Conservation (phyloP, 495 filamentous ascomycete species). For the Penicillium parvum region DNA sequence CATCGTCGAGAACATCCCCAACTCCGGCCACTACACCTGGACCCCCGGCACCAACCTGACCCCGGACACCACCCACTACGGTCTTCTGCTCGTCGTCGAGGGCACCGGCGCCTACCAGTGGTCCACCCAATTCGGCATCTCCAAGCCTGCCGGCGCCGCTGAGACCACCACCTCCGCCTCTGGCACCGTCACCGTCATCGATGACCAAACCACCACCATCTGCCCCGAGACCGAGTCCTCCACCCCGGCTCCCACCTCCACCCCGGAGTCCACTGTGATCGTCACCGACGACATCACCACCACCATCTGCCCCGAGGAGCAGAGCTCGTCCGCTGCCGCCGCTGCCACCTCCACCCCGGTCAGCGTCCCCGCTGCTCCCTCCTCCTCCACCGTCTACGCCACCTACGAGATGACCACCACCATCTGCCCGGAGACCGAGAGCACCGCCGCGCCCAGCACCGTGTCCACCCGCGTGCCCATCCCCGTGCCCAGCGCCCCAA, state of each 20-base stretch:
- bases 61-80: slow-evolving; percentile 54
- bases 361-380: slow-evolving; percentile 5
- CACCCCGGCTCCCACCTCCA: slow-evolving; percentile 17
- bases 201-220: slow-evolving; percentile 18
- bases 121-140: slow-evolving; percentile 65
- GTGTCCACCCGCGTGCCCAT: slow-evolving; percentile 11
- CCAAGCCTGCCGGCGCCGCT: slow-evolving; percentile 42
- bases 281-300: slow-evolving; percentile 14
- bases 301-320: slow-evolving; percentile 21
- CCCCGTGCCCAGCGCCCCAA: slow-evolving; percentile 21
- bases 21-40: slow-evolving; percentile 58
- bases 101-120: slow-evolving; percentile 62
- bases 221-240: slow-evolving; percentile 20
- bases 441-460: slow-evolving; percentile 8
- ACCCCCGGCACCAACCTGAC: slow-evolving; percentile 47
- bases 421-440: slow-evolving; percentile 12
- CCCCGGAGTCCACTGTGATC: slow-evolving; percentile 11
- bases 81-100: slow-evolving; percentile 61
- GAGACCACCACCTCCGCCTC: slow-evolving; percentile 22
- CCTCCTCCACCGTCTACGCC: slow-evolving; percentile 22
- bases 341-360: slow-evolving; percentile 13
- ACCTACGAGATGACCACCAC: slow-evolving; percentile 18
- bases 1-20: slow-evolving; percentile 52
- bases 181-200: no score
- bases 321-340: slow-evolving; percentile 7